Conservation (phyloP, 2,329 filamentous ascomycete genomes). For the Hypomyces perniciosus region DNA sequence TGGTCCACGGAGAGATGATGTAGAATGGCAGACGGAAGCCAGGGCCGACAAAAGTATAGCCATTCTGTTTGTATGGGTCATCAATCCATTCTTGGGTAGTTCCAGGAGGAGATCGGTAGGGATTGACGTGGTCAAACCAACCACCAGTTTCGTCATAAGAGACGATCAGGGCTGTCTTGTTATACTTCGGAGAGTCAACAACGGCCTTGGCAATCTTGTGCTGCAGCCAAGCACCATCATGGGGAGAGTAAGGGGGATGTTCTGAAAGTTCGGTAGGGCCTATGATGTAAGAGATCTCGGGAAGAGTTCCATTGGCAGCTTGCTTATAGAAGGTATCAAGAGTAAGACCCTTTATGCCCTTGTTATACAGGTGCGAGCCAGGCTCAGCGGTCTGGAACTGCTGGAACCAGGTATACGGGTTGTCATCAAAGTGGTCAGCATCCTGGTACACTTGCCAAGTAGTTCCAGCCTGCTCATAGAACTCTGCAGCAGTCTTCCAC, state of each 20-base stretch:
- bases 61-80: slow-evolving; percentile 34
- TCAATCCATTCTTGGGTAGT: slow-evolving; percentile 48
- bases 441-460: slow-evolving; percentile 47
- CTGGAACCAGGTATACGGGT: slow-evolving; percentile 47
- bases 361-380: slow-evolving; percentile 36
- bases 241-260: slow-evolving; percentile 46
- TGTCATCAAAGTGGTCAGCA: slow-evolving; percentile 48
- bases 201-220: slow-evolving; percentile 46
- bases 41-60: slow-evolving; percentile 27
- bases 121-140: slow-evolving; percentile 49
- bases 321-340: slow-evolving; percentile 44
- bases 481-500: slow-evolving; percentile 47
- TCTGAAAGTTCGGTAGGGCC: slow-evolving; percentile 46
- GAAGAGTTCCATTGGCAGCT: slow-evolving; percentile 45
- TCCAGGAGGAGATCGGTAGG: slow-evolving; percentile 41
- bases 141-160: slow-evolving; percentile 45
- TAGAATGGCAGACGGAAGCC: slow-evolving; percentile 47
- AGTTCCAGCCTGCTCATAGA: slow-evolving; percentile 41
- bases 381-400: slow-evolving; percentile 42
- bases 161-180: slow-evolving; percentile 42
- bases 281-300: slow-evolving; percentile 46
- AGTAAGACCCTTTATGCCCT: slow-evolving; percentile 41
- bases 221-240: slow-evolving; percentile 50
- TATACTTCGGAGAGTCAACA: slow-evolving; percentile 42
- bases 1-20: slow-evolving; percentile 51